Evolutionary conservation across 2,329 filamentous ascomycete species (phyloP).

Genomic region (Colletotrichum phormii): DNA sequence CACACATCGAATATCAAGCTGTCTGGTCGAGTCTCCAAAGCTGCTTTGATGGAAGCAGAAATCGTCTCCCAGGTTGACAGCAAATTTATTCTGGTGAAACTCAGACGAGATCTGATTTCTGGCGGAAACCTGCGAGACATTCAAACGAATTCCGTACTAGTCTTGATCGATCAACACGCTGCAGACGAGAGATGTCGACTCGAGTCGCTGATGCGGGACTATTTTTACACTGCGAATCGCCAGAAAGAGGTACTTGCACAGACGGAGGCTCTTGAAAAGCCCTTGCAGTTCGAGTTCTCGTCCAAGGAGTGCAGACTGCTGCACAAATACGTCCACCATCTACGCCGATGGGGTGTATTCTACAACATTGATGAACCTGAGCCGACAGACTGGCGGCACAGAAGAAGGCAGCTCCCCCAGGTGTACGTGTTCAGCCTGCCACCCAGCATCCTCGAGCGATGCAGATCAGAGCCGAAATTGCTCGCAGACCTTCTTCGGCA

Average conservation of each 20-base stretch:
- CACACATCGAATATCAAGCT: slow-evolving; percentile 36
- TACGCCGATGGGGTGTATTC: slow-evolving; percentile 80
- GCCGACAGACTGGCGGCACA: slow-evolving; percentile 12
- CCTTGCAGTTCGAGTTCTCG: slow-evolving; percentile 75
- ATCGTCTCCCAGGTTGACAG: slow-evolving; percentile 86
- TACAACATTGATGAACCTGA: slow-evolving; percentile 59
- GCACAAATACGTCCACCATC: slow-evolving; percentile 61
- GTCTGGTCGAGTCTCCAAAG: slow-evolving; percentile 69
- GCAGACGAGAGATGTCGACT: slow-evolving; percentile 90
- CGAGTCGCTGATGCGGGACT: slow-evolving; percentile 73
- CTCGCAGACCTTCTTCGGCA: slow-evolving; percentile 79
- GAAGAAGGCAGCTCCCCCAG: slow-evolving; percentile 33
- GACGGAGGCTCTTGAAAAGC: slow-evolving; percentile 57
- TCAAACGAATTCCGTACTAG: slow-evolving; percentile 63
- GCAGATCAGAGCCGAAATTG: slow-evolving; percentile 76
- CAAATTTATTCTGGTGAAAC: slow-evolving; percentile 85
- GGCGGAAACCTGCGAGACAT: background rate
- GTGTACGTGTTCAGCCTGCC: slow-evolving; percentile 73
- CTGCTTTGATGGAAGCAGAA: slow-evolving; percentile 67
- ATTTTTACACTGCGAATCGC: slow-evolving; percentile 51
- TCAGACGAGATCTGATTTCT: slow-evolving; percentile 45
- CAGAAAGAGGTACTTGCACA: slow-evolving; percentile 38
- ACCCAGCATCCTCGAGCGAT: slow-evolving; percentile 79
- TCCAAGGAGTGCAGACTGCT: slow-evolving; percentile 71
- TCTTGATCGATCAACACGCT: slow-evolving; percentile 93